Evolutionary conservation across 306 rosid species (phyloP).

Genomic region (Nissolia schottii): DNA sequence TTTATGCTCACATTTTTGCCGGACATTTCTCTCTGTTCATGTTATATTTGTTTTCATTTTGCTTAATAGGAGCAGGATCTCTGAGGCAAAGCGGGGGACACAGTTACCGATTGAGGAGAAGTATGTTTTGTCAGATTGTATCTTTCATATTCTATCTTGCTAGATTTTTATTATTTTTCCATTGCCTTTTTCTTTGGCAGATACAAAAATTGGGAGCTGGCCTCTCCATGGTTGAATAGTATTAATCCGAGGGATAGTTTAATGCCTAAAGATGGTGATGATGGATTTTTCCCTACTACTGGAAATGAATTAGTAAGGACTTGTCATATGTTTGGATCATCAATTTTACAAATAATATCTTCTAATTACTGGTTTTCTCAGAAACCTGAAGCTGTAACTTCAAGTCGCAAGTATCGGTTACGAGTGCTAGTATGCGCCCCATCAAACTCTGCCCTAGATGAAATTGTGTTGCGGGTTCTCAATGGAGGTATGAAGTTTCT

Average conservation of each 20-base stretch:
- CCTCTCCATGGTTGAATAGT: conserved; percentile 74
- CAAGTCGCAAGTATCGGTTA: conserved; percentile 85
- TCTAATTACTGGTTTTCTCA: conserved; percentile 37
- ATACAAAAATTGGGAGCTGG: conserved; percentile 58
- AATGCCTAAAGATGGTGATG: conserved; percentile 82
- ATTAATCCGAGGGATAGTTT: conserved; percentile 69
- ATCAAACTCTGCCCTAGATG: conserved; percentile 94
- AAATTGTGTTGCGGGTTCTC: conserved; percentile 86
- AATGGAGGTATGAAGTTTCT: conserved; percentile 55
- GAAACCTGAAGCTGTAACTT: conserved; percentile 86
- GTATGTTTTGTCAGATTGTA: conserved; percentile 39
- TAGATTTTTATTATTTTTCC: neutral
- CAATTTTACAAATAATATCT: conserved; percentile 18
- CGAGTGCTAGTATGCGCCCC: conserved; percentile 92
- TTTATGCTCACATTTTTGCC: neutral
- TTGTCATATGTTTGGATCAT: neutral
- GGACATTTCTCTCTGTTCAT: neutral
- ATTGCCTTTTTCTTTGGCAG: conserved; percentile 38
- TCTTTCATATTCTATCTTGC: neutral
- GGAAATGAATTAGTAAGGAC: conserved; percentile 74
- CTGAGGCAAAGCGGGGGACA: conserved; percentile 53
- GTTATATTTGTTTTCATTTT: conserved; percentile 19
- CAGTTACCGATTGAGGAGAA: conserved; percentile 56
- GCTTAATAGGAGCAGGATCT: conserved; percentile 42
- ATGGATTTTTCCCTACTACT: conserved; percentile 79